These are phyloP conservation scores for Geosmithia putterillii DNA, from an alignment of 2,329 filamentous ascomycete species.

Conservation along the genomic window DNA sequence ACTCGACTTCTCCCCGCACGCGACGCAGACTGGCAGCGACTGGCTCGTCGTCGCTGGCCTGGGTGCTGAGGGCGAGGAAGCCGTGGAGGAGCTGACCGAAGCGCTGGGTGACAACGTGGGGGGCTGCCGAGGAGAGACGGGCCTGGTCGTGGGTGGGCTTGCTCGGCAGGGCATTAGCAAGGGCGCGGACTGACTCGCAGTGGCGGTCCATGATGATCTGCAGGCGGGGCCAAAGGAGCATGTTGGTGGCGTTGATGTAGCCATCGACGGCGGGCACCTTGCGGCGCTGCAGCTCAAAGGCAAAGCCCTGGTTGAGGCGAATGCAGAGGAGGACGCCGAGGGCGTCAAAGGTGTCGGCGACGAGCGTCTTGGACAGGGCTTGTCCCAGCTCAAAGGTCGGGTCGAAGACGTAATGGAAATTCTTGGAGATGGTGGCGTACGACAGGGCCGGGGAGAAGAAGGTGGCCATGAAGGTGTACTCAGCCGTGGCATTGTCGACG, in stretches of 20 bases:
- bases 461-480: slow-evolving; percentile 84
- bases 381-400: slow-evolving; percentile 81
- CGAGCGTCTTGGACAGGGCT: slow-evolving; percentile 60
- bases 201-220: slow-evolving; percentile 91
- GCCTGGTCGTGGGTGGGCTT: slow-evolving; percentile 36
- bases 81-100: slow-evolving; percentile 88
- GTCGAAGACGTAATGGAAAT: slow-evolving; percentile 81
- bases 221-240: slow-evolving; percentile 92
- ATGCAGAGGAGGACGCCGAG: slow-evolving; percentile 86
- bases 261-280: slow-evolving; percentile 80
- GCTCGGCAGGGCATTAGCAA: slow-evolving; percentile 39
- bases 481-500: slow-evolving; percentile 84
- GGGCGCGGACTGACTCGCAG: slow-evolving; percentile 68
- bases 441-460: slow-evolving; percentile 76
- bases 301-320: slow-evolving; percentile 82
- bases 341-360: slow-evolving; percentile 68
- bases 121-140: slow-evolving; percentile 64
- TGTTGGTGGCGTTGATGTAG: slow-evolving; percentile 90
- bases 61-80: slow-evolving; percentile 70
- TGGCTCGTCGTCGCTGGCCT: slow-evolving; percentile 89
- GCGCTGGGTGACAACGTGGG: slow-evolving; percentile 85
- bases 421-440: slow-evolving; percentile 65
- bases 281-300: slow-evolving; percentile 84
- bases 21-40: slow-evolving; percentile 70
- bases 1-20: slow-evolving; percentile 70